Evolutionary conservation across 1,139 yeast species (phyloP), one percentile per base, ranked within the genome.

Genomic region (Diutina pseudorugosa): DNA sequence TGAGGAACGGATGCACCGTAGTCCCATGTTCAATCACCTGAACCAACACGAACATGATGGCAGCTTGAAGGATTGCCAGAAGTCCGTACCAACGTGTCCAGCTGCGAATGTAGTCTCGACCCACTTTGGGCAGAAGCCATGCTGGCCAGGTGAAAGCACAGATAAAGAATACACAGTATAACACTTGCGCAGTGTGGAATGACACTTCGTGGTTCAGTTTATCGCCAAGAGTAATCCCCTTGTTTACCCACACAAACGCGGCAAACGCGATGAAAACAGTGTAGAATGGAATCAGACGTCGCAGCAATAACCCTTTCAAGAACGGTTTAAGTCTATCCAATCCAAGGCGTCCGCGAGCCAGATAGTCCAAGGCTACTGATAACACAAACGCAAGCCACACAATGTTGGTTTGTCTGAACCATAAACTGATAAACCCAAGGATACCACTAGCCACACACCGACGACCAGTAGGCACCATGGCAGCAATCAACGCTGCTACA

Each of bases 341-440:
- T 5, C 45, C 51, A 36, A 12, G n/a, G 3, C 30, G 18, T 19
- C 52, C 42, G 21, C 30, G 48, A 51, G 50, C 65, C 49, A 72
- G 66, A 52, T 75, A 65, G 58, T 84, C 89, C 30, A 85, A 64
- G n/a, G 80, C 68, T 1, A 81, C 67, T 0, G 79, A 72, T 53
- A 79, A 63, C n/a, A 83, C 70, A 58, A 85, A 84, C 0, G 78
- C 82, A 6, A 82, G 74, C 98, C 98, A 93, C 0, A 90, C 71
- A 42, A 93, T 82, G 61, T 93, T 93, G 0, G 98, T 94, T 62
- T 93, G 98, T 57, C 98, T 77, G 61, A 93, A 83, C 65, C 80
- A 71, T 49, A 93, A 25, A 9, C 21, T n/a, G 20, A 45, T 9
- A 11, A 70, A 62, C 91, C 83, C 6, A 72, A 44, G 41, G 81